Evolutionary conservation across 257 asterid genomes (phyloP).

Genomic region (Gentiana dahurica): DNA sequence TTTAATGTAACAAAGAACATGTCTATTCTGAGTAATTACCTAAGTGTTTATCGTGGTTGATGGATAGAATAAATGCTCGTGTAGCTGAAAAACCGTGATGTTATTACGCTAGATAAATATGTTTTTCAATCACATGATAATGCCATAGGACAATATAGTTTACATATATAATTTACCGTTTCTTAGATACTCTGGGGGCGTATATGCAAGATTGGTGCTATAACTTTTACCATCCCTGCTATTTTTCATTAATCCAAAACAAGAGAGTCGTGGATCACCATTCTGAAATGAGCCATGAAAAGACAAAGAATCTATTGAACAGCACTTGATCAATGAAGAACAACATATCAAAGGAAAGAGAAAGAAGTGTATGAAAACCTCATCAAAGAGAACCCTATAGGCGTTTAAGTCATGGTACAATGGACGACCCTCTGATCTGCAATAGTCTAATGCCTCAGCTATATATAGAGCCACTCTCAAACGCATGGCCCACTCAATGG

Average conservation of each 20-base stretch:
- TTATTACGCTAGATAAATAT: too few relatives aligned
- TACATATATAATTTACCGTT: constrained; percentile 38
- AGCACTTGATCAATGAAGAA: background rate
- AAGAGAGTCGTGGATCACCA: constrained; percentile 95
- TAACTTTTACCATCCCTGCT: constrained; percentile 98
- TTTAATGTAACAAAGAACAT: too few relatives aligned
- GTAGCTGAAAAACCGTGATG: too few relatives aligned
- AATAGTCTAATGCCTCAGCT: constrained; percentile 93
- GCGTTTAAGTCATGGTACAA: constrained; percentile 97
- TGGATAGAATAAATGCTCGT: too few relatives aligned
- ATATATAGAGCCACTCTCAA: constrained; percentile 87
- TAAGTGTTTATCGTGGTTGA: too few relatives aligned
- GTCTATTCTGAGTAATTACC: too few relatives aligned
- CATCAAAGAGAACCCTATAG: constrained; percentile 93
- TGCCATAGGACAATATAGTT: too few relatives aligned
- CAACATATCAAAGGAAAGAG: too few relatives aligned
- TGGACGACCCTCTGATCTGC: constrained; percentile 89
- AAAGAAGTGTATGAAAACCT: constrained; percentile 32
- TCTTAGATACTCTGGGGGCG: constrained; percentile 94
- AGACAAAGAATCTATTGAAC: constrained; percentile 5
- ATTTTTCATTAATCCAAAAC: constrained; percentile 95
- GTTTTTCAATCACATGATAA: too few relatives aligned
- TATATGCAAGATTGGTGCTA: constrained; percentile 97
- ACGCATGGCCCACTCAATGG: constrained; percentile 99
- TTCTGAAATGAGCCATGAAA: constrained; percentile 33